Percentiles rank a stretch among this genome's conserved stretches.
These are phyloP conservation scores for Ettlia oleoabundans DNA, from an alignment of 139 green algal genomes.

Conservation along the genomic window DNA sequence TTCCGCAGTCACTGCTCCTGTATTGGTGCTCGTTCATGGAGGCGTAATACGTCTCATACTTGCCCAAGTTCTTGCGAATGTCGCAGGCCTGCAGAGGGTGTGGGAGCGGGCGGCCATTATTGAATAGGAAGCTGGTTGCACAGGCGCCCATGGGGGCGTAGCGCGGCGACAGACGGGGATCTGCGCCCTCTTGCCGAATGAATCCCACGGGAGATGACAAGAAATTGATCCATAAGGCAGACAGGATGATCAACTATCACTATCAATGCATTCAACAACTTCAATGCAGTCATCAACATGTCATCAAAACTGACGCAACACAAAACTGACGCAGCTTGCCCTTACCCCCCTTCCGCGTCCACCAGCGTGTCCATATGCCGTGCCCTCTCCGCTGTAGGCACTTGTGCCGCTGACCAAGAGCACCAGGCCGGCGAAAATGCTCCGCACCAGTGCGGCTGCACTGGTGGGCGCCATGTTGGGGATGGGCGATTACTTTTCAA, in stretches of 20 bases:
- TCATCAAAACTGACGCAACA: too few relatives aligned
- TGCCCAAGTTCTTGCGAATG: neutral
- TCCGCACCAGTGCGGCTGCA: neutral
- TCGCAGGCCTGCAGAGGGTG: neutral
- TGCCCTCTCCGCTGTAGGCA: neutral
- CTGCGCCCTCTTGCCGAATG: too few relatives aligned
- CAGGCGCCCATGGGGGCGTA: neutral
- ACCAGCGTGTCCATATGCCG: slow-evolving; percentile 7
- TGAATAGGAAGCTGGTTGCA: neutral
- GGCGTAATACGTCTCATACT: slow-evolving; percentile 8
- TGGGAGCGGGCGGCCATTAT: neutral
- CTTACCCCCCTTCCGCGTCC: slow-evolving; percentile 5
- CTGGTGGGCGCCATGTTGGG: neutral
- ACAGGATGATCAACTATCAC: too few relatives aligned
- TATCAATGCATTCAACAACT: too few relatives aligned
- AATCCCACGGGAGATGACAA: too few relatives aligned
- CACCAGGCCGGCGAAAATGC: neutral
- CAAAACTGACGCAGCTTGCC: too few relatives aligned
- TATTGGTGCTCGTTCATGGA: neutral
- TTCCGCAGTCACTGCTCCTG: neutral
- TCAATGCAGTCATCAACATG: neutral
- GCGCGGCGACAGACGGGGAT: too few relatives aligned
- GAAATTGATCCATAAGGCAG: too few relatives aligned
- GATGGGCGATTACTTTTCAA: too few relatives aligned
- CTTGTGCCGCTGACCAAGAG: neutral